Conservation (phyloP, 257 asterid species). For the Parsonsia alboflavescens region DNA sequence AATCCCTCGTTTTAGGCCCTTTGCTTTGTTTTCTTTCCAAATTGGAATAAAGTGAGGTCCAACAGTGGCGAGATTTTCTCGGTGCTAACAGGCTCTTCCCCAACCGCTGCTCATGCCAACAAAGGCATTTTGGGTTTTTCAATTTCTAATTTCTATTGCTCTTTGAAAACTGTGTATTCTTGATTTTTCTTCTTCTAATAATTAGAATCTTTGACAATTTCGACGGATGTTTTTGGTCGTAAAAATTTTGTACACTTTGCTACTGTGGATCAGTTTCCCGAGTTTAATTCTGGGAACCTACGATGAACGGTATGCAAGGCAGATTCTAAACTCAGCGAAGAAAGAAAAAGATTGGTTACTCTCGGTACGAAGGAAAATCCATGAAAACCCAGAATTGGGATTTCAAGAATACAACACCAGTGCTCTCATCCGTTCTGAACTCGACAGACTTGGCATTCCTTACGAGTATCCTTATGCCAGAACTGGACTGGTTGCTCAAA, state of each 20-base stretch:
- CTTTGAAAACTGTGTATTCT: background rate
- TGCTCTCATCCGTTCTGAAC: slow-evolving; percentile 64
- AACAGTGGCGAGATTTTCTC: background rate
- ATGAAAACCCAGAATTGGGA: slow-evolving; percentile 74
- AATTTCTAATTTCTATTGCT: background rate
- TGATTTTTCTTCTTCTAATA: background rate
- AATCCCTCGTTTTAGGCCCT: too few relatives aligned
- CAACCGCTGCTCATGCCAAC: background rate
- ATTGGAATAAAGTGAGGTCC: too few relatives aligned
- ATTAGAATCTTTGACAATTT: background rate
- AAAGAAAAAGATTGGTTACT: slow-evolving; percentile 52
- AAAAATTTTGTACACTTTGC: slow-evolving; percentile 12
- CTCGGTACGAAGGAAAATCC: slow-evolving; percentile 64
- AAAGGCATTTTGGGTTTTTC: background rate
- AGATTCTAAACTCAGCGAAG: slow-evolving; percentile 50
- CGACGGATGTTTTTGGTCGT: slow-evolving; percentile 19
- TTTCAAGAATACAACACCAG: slow-evolving; percentile 74
- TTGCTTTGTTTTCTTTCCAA: too few relatives aligned
- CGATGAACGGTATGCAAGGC: slow-evolving; percentile 34
- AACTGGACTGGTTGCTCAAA: slow-evolving; percentile 82
- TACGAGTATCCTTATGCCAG: slow-evolving; percentile 68
- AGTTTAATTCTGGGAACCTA: slow-evolving; percentile 4
- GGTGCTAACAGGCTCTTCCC: background rate
- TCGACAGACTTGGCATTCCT: slow-evolving; percentile 51
- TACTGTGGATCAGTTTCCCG: slow-evolving; percentile 15